Evolutionary conservation across 768 basidiomycete species (phyloP), one percentile per base, ranked within the genome.

Genomic region (Podaxis rugospora): DNA sequence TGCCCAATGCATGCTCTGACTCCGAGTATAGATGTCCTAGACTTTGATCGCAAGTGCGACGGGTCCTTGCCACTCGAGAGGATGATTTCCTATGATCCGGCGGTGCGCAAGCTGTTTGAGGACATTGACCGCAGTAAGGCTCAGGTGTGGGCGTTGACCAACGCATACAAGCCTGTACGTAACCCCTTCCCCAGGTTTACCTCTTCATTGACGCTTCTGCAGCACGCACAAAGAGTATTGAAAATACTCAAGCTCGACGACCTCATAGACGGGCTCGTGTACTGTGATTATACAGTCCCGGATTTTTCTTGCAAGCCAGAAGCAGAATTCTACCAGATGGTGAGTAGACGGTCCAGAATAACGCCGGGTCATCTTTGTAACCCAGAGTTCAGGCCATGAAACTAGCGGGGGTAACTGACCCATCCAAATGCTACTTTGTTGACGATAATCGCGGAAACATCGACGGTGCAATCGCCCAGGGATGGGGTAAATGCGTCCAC

Each of bases 221-320:
- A 95, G 92, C 93, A 95, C 70, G 93, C 93, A 11, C 76, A 83
- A 66, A 83, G 93, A 21, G 93, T 95, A 1, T 79, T 95, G 59
- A 76, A 78, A 14, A 92, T 95, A 49, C 77, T 95, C 40, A 77
- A 83, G 52, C 71, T 95, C 9, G 82, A 83, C 21, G 90, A 93
- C 68, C 83, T 86, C 49, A 75, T 95, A 57, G 90, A 87, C 57
- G 90, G 84, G 28, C 69, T 95, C 14, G 84, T 92, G 9, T 95
- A 76, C 68, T 95, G 93, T 67, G 86, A 95, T 71, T 95, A 94
- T 65, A 71, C 76, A 23, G 66, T 82, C 40, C 76, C 82, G 16
- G 69, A 88, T 63, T 91, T 95, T 70, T 77, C 79, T 3, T 93
- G 92, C 76, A 95, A 95, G 67, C 93, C 93, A 3, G 90, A 94